Conservation (phyloP, 345 rosid genomes). For the Microthlaspi erraticum region DNA sequence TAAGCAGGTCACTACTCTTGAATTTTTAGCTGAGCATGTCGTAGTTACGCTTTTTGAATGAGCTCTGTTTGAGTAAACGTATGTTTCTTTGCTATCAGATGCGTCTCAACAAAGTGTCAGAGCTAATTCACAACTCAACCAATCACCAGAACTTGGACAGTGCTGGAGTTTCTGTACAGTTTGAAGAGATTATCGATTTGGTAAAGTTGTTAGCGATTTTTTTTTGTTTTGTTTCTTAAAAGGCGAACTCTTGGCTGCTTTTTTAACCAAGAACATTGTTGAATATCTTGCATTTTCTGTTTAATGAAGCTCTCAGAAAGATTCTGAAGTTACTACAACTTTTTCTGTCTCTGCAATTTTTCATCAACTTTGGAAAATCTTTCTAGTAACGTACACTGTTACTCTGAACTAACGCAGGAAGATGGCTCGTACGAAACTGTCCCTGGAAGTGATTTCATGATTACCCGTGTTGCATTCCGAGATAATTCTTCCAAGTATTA, state of each 20-base stretch:
- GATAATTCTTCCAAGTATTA: slow-evolving; percentile 96
- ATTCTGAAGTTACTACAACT: not conserved
- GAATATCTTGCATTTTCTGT: not conserved
- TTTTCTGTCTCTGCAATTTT: not conserved
- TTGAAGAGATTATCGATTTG: slow-evolving; percentile 93
- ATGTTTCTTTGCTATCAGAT: slow-evolving; percentile 55
- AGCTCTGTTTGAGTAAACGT: slow-evolving; percentile 5
- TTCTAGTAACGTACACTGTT: slow-evolving; percentile 23
- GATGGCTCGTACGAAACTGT: slow-evolving; percentile 83
- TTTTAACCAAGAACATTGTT: not conserved
- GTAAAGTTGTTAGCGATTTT: slow-evolving; percentile 55
- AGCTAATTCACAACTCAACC: slow-evolving; percentile 96
- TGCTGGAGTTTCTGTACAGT: slow-evolving; percentile 96
- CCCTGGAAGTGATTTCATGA: slow-evolving; percentile 88
- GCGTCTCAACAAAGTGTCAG: slow-evolving; percentile 99
- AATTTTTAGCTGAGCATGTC: not conserved
- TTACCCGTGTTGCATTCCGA: slow-evolving; percentile 87
- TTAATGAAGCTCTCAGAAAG: not conserved
- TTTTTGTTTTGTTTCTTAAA: not conserved
- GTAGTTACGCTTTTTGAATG: not conserved
- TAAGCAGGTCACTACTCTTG: slow-evolving; percentile 69
- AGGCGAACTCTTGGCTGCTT: not conserved
- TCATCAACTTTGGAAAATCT: not conserved
- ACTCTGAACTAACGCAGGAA: slow-evolving; percentile 57
- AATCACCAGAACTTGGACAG: slow-evolving; percentile 93